Evolutionary conservation across 2,329 filamentous ascomycete species (phyloP).

Genomic region (Fusarium torreyae): DNA sequence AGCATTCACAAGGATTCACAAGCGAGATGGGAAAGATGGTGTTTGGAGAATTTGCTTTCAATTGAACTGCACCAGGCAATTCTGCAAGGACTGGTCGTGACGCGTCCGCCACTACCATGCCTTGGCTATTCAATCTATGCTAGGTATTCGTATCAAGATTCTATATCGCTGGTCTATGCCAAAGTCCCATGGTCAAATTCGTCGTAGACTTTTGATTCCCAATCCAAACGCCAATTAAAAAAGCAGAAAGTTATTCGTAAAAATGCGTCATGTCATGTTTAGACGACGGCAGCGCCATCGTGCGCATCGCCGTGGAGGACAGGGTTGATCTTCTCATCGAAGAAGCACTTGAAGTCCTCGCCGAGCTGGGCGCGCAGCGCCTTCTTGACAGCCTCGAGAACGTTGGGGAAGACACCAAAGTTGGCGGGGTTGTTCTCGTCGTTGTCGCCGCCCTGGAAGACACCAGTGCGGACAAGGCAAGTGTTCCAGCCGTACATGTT

Average conservation of each 20-base stretch:
- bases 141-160: conserved; percentile 43
- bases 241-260: conserved; percentile 16
- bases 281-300: conserved; percentile 45
- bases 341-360: conserved; percentile 81
- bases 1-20: background rate
- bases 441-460: conserved; percentile 83
- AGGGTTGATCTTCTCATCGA: conserved; percentile 80
- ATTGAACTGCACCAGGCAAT: conserved; percentile 44
- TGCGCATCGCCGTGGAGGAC: conserved; percentile 64
- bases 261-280: conserved; percentile 14
- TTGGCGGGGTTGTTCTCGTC: conserved; percentile 83
- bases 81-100: conserved; percentile 13
- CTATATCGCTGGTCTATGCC: conserved; percentile 44
- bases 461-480: conserved; percentile 82
- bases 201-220: conserved; percentile 33
- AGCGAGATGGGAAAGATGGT: rapidly evolving
- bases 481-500: conserved; percentile 90
- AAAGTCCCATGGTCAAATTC: conserved; percentile 41
- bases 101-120: conserved; percentile 2
- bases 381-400: conserved; percentile 75
- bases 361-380: conserved; percentile 79
- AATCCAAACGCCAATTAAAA: conserved; percentile 32
- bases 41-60: conserved; percentile 39
- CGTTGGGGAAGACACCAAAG: conserved; percentile 82
- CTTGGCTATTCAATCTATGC: conserved; percentile 37